Percentiles rank a stretch among this genome's conserved stretches.
These are phyloP conservation scores for Phytophthora fragariaefolia DNA, from an alignment of 352 stramenopile genomes.

Conservation along the genomic window DNA sequence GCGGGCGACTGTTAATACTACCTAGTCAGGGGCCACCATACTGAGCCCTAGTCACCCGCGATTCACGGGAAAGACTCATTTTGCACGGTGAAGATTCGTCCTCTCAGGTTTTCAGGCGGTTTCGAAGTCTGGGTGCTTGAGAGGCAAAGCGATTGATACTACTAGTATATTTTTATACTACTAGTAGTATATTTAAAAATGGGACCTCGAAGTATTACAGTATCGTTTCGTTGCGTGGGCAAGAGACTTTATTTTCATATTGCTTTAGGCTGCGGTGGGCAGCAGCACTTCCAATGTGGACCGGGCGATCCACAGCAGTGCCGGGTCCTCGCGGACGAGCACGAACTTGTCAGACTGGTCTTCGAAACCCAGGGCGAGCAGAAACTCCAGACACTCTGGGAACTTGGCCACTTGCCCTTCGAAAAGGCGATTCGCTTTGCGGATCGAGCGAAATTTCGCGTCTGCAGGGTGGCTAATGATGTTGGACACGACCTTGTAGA, in stretches of 20 bases:
- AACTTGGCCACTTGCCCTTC: slow-evolving; percentile 50
- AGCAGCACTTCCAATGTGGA: slow-evolving; percentile 65
- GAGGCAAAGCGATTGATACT: not conserved
- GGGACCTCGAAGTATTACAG: too few species aligned
- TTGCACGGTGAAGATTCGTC: slow-evolving; percentile 19
- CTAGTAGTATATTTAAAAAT: too few species aligned
- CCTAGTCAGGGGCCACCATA: too few species aligned
- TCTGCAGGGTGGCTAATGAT: slow-evolving; percentile 64
- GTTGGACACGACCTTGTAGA: slow-evolving; percentile 81
- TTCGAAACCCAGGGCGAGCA: slow-evolving; percentile 70
- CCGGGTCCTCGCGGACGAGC: slow-evolving; percentile 64
- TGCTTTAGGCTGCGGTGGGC: slow-evolving; percentile 19
- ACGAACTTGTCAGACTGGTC: slow-evolving; percentile 63
- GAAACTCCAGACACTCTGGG: slow-evolving; percentile 70
- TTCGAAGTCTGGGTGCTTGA: slow-evolving; percentile 12
- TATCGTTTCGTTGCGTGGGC: too few species aligned
- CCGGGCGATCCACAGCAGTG: slow-evolving; percentile 74
- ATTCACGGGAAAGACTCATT: too few species aligned
- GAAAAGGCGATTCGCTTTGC: slow-evolving; percentile 73
- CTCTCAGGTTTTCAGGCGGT: slow-evolving; percentile 11
- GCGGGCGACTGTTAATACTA: too few species aligned
- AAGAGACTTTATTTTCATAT: not conserved
- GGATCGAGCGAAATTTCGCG: slow-evolving; percentile 69
- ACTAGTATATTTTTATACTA: too few species aligned
- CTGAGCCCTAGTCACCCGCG: too few species aligned